A percentile compares a stretch with the other conserved stretches of the same genome.
Conservation (phyloP, 2,329 filamentous ascomycete genomes). For the Knufia petricola region DNA sequence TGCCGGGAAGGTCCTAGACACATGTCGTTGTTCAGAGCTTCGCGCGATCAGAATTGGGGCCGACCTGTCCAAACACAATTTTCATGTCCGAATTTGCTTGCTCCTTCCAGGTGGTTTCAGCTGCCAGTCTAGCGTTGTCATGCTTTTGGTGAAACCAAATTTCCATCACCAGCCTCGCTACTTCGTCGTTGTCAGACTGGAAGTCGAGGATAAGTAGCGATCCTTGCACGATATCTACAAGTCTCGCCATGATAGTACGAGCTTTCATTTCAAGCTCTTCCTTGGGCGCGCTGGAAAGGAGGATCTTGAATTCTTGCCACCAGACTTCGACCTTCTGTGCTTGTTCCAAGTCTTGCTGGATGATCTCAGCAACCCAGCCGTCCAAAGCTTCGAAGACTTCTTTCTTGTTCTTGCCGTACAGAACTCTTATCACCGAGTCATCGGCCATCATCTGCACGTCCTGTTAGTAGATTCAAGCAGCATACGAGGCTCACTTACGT, state of each 20-base stretch:
- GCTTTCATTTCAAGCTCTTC: slow-evolving; percentile 2
- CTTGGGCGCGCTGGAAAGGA: not conserved
- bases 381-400: not conserved
- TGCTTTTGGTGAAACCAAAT: no score
- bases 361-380: not conserved
- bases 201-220: not conserved
- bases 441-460: no score
- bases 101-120: no score
- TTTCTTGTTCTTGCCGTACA: not conserved
- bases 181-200: not conserved
- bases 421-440: no score
- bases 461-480: no score
- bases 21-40: no score
- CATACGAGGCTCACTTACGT: no score
- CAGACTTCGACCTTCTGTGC: not conserved
- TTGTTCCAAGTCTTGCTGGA: not conserved
- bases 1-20: no score
- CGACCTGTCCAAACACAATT: no score
- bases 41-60: no score
- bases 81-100: no score
- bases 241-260: not conserved
- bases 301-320: not conserved
- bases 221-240: slow-evolving; percentile 6
- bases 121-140: no score
- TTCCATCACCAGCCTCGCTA: not conserved